phyloP scores from a whole-genome alignment of 805 yeast species.

The Lipomyces spencermartinsiae region DNA sequence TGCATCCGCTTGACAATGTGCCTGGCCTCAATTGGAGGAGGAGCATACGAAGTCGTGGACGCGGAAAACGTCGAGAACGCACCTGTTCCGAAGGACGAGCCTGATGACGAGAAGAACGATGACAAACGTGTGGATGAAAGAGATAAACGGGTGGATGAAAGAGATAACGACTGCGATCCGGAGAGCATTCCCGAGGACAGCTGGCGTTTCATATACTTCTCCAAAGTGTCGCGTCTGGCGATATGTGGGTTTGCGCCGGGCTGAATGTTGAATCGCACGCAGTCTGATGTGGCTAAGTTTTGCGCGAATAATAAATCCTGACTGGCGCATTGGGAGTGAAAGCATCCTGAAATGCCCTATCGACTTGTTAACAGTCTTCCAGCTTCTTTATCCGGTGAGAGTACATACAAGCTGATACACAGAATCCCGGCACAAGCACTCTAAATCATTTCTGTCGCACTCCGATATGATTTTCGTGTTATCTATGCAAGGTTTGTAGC shows the following conservation, averaged over 20 bases:
- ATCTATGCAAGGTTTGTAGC: constrained; percentile 35
- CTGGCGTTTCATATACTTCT: constrained; percentile 11
- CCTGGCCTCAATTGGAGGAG: constrained; percentile 21
- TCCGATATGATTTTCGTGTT: constrained; percentile 36
- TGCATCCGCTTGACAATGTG: constrained; percentile 35
- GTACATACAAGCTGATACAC: constrained; percentile 25
- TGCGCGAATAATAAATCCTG: constrained; percentile 36
- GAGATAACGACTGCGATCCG: background rate
- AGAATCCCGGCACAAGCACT: constrained; percentile 34
- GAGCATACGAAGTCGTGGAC: constrained; percentile 4
- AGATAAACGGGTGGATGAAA: background rate
- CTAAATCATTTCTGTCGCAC: constrained; percentile 25
- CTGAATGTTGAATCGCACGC: constrained; percentile 35
- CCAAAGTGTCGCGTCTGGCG: constrained; percentile 26
- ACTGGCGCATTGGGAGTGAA: constrained; percentile 34
- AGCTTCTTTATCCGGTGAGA: background rate
- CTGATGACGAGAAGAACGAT: constrained; percentile 6
- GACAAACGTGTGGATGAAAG: constrained; percentile 19
- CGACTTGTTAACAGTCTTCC: background rate
- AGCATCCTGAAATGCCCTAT: constrained; percentile 30
- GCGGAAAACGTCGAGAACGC: constrained; percentile 17
- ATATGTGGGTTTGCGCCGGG: constrained; percentile 38
- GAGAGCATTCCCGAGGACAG: background rate
- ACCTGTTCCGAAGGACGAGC: background rate
- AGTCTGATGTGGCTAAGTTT: constrained; percentile 33